Evolutionary conservation across 2,329 filamentous ascomycete species (phyloP).

Genomic region (Ophiostoma populinum): DNA sequence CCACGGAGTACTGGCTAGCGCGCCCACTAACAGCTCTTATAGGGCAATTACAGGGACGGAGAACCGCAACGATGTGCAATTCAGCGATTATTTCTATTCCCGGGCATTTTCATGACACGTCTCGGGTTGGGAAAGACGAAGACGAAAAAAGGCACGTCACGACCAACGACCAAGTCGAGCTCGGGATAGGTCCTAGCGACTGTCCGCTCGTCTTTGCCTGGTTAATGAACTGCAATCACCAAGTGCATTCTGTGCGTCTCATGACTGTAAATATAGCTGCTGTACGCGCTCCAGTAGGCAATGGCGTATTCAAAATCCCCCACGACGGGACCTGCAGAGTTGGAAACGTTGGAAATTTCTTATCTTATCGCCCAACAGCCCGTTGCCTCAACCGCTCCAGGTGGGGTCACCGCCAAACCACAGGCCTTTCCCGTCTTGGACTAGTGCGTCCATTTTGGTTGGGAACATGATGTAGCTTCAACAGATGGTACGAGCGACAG

Average conservation of each 20-base stretch:
- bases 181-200: too few relatives aligned
- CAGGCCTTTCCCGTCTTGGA: slow-evolving; percentile 1
- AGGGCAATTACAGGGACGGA: too few relatives aligned
- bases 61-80: background rate
- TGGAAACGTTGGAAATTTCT: too few relatives aligned
- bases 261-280: background rate
- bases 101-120: background rate
- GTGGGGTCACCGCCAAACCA: slow-evolving; percentile 4
- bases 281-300: too few relatives aligned
- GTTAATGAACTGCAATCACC: too few relatives aligned
- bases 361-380: slow-evolving; percentile 10
- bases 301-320: too few relatives aligned
- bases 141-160: background rate
- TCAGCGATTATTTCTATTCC: background rate
- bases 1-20: too few relatives aligned
- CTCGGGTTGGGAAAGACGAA: background rate
- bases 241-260: too few relatives aligned
- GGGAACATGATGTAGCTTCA: slow-evolving; percentile 7
- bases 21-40: too few relatives aligned
- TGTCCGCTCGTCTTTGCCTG: too few relatives aligned
- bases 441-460: slow-evolving; percentile 9
- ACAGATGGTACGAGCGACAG: slow-evolving; percentile 5
- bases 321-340: too few relatives aligned
- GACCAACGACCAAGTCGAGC: too few relatives aligned
- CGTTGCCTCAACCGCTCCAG: slow-evolving; percentile 9